phyloP scores from a whole-genome alignment of 805 yeast species.

The Sungouiella thailandica region DNA sequence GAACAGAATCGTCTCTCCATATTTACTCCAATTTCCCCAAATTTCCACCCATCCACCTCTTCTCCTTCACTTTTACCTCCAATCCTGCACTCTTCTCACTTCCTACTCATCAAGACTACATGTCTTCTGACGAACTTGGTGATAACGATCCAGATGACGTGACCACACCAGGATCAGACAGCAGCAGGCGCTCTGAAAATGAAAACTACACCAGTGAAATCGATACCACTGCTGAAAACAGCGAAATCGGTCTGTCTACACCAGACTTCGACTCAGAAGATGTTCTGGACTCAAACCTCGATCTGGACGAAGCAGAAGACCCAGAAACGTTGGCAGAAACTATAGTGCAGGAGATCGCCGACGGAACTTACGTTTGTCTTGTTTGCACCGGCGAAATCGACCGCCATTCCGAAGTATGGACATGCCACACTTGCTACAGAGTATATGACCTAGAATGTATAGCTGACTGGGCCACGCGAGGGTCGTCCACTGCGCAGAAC shows the following conservation, averaged over 20 bases:
- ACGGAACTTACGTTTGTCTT: slow-evolving; percentile 75
- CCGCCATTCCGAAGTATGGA: slow-evolving; percentile 64
- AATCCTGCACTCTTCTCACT: no score
- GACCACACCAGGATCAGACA: no score
- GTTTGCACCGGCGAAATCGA: slow-evolving; percentile 85
- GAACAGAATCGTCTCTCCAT: no score
- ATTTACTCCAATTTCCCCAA: no score
- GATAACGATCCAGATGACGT: no score
- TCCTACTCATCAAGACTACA: no score
- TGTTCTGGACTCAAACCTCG: slow-evolving; percentile 9
- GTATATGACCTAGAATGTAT: slow-evolving; percentile 86
- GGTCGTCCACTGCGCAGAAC: slow-evolving; percentile 56
- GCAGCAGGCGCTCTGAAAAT: no score
- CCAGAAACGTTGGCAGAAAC: slow-evolving; percentile 33
- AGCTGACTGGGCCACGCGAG: slow-evolving; percentile 78
- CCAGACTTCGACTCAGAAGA: slow-evolving; percentile 1
- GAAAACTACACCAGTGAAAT: neutral
- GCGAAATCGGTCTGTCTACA: no score
- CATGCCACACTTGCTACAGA: slow-evolving; percentile 71
- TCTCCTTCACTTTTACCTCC: no score
- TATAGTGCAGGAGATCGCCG: slow-evolving; percentile 54
- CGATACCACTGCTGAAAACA: neutral
- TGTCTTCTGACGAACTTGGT: no score
- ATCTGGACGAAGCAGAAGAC: slow-evolving; percentile 13
- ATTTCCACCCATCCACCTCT: no score